Evolutionary conservation across 2,329 filamentous ascomycete genomes (phyloP).

Genomic region (Metarhizium sp.): DNA sequence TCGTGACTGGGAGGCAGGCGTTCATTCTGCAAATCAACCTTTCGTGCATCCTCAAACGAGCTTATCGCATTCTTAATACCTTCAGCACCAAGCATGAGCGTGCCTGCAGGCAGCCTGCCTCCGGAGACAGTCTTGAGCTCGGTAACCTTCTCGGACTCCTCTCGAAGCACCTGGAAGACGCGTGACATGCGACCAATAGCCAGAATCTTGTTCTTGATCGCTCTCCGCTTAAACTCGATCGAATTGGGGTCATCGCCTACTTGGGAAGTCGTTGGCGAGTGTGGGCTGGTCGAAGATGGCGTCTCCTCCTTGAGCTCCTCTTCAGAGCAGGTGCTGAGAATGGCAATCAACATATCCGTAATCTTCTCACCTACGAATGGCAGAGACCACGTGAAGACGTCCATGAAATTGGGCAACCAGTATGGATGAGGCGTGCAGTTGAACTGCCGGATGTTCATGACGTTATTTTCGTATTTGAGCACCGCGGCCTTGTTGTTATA

Average conservation of each 20-base stretch:
- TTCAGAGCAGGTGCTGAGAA: slow-evolving; percentile 97
- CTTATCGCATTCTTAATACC: slow-evolving; percentile 98
- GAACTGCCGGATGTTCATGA: slow-evolving; percentile 99
- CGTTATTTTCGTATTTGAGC: slow-evolving; percentile 98
- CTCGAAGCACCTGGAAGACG: slow-evolving; percentile 95
- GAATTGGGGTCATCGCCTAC: slow-evolving; percentile 62
- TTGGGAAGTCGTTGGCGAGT: slow-evolving; percentile 56
- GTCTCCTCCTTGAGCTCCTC: slow-evolving; percentile 89
- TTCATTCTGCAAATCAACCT: slow-evolving; percentile 96
- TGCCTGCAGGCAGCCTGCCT: slow-evolving; percentile 85
- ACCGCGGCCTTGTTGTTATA: slow-evolving; percentile 99
- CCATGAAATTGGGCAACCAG: slow-evolving; percentile 99
- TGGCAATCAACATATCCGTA: slow-evolving; percentile 98
- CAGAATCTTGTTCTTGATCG: slow-evolving; percentile 99
- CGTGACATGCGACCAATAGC: slow-evolving; percentile 93
- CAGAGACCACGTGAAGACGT: slow-evolving; percentile 99
- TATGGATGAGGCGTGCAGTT: slow-evolving; percentile 99
- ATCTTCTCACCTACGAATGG: slow-evolving; percentile 99
- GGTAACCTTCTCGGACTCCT: slow-evolving; percentile 93
- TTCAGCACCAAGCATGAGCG: slow-evolving; percentile 94
- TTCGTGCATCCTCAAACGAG: slow-evolving; percentile 92
- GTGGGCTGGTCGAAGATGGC: slow-evolving; percentile 41
- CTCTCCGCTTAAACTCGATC: slow-evolving; percentile 86
- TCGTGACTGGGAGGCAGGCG: slow-evolving; percentile 85
- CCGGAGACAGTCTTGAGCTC: slow-evolving; percentile 96